These are phyloP conservation scores for Waltergamsia citrina DNA, from an alignment of 2,329 filamentous ascomycete species.

Conservation along the genomic window DNA sequence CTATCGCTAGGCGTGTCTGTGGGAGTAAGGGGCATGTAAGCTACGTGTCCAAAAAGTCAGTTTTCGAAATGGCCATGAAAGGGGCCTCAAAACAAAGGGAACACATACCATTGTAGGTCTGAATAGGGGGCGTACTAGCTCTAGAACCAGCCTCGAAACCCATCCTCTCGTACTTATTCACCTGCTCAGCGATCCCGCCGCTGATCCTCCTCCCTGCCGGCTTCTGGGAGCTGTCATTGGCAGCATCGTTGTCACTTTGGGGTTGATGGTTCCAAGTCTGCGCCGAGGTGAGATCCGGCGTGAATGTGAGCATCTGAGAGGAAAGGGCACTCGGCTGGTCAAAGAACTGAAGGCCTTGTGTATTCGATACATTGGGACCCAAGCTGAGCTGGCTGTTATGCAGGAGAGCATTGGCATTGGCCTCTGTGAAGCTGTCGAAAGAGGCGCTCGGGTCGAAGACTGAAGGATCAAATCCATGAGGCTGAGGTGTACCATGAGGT, in stretches of 20 bases:
- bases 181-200: constrained; percentile 51
- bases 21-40: constrained; percentile 58
- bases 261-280: no score
- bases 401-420: constrained; percentile 32
- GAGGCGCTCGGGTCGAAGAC: constrained; percentile 33
- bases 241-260: no score
- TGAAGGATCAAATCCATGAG: constrained; percentile 40
- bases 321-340: constrained; percentile 33
- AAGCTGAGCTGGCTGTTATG: constrained; percentile 32
- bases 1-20: constrained; percentile 51
- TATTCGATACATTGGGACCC: constrained; percentile 26
- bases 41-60: constrained; percentile 21
- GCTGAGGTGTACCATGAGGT: constrained; percentile 44
- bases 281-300: no score
- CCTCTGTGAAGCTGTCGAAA: constrained; percentile 37
- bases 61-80: not conserved
- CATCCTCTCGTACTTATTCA: constrained; percentile 49
- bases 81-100: not conserved
- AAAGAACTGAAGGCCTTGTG: constrained; percentile 42
- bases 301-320: no score
- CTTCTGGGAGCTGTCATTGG: constrained; percentile 36
- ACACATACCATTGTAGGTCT: constrained; percentile 48
- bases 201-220: constrained; percentile 37
- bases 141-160: constrained; percentile 32
- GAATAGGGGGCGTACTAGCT: constrained; percentile 53